Conservation (phyloP, 1,284 basidiomycete genomes). For the Puccinia brachypodii region DNA sequence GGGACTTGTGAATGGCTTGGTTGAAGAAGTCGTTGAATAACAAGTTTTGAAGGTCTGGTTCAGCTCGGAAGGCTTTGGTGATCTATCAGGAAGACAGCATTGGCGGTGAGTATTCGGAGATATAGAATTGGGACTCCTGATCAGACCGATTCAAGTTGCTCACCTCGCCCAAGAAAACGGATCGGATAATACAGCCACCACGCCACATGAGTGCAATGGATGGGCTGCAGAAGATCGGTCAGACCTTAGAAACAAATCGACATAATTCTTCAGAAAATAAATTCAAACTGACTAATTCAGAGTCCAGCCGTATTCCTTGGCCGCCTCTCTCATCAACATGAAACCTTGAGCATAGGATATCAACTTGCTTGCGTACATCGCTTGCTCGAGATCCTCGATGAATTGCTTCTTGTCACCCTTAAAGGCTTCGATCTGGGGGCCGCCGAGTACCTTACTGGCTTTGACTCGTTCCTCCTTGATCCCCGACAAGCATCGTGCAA, state of each 20-base stretch:
- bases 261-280: constrained; percentile 51
- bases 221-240: constrained; percentile 58
- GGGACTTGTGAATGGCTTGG: constrained; percentile 86
- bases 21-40: constrained; percentile 98
- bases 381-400: constrained; percentile 98
- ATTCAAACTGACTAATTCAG: constrained; percentile 56
- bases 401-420: constrained; percentile 98
- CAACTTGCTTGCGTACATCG: constrained; percentile 98
- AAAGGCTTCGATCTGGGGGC: constrained; percentile 88
- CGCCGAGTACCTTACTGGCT: constrained; percentile 84
- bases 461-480: constrained; percentile 96
- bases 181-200: constrained; percentile 93
- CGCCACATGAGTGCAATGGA: constrained; percentile 99
- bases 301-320: constrained; percentile 76
- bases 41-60: constrained; percentile 81
- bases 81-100: constrained; percentile 60
- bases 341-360: constrained; percentile 86
- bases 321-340: constrained; percentile 99
- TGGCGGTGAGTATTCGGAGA: background rate
- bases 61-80: constrained; percentile 86
- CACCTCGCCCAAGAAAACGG: constrained; percentile 50
- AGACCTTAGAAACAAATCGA: background rate
- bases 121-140: background rate
- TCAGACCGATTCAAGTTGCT: background rate
- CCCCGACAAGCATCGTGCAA: constrained; percentile 94